phyloP scores from a whole-genome alignment of 2,329 filamentous ascomycete species.

The Beauveria bassiana region DNA sequence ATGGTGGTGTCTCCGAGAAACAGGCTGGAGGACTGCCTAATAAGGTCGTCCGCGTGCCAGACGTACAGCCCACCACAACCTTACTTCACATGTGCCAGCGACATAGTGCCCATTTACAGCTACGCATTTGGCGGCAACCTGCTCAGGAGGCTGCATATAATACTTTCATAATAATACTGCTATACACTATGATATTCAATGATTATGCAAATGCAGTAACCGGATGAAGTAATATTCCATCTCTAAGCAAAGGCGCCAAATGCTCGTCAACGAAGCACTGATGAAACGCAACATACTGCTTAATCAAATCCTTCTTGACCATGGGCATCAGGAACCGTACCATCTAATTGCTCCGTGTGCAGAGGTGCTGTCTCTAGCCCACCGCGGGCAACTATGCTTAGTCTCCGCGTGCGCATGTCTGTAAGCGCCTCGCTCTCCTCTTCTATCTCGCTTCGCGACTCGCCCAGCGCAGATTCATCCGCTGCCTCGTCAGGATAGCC shows the following conservation, averaged over 20 bases:
- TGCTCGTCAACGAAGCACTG: neutral
- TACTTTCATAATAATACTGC: neutral
- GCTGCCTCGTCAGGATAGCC: conserved; percentile 23
- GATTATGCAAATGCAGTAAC: neutral
- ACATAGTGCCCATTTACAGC: neutral
- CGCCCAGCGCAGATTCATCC: conserved; percentile 23
- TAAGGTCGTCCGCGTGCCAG: neutral
- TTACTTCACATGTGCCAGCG: neutral
- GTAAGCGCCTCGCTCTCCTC: conserved; percentile 45
- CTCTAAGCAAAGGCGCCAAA: neutral
- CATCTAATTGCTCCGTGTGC: conserved; percentile 9
- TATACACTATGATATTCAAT: neutral
- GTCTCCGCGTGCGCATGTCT: conserved; percentile 41
- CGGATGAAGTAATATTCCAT: neutral
- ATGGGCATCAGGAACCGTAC: neutral
- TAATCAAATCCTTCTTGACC: conserved; percentile 9
- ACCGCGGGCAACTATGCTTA: conserved; percentile 41
- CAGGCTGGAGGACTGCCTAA: neutral
- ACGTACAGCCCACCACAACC: neutral
- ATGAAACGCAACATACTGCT: neutral
- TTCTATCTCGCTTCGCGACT: conserved; percentile 32
- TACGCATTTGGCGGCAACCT: neutral
- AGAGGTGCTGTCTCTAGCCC: conserved; percentile 41
- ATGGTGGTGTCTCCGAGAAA: neutral
- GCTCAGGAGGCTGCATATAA: neutral